These are phyloP conservation scores for Citeromyces hawaiiensis DNA, from an alignment of 1,139 yeast genomes.

Conservation along the genomic window DNA sequence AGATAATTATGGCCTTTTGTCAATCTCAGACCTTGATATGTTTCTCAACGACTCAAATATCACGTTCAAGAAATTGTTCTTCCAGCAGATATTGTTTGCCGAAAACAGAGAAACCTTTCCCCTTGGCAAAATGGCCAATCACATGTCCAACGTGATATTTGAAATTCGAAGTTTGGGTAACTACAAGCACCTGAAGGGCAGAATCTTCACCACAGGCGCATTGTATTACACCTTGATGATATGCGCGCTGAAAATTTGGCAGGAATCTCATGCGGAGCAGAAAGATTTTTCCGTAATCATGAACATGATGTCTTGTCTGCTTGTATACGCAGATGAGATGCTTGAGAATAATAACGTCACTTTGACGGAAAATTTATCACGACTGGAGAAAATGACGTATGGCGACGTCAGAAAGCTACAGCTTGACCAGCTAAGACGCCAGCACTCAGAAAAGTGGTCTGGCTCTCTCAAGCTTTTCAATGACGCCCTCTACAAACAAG, in stretches of 20 bases:
- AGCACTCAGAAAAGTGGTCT: conserved; percentile 22
- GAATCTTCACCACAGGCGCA: conserved; percentile 40
- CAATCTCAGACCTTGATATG: conserved; percentile 34
- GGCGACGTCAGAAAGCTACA: conserved; percentile 45
- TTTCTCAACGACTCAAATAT: conserved; percentile 42
- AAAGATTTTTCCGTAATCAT: conserved; percentile 38
- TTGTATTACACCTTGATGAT: conserved; percentile 43
- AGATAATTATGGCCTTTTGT: conserved; percentile 25
- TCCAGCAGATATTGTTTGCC: conserved; percentile 39
- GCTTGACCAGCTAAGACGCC: conserved; percentile 26
- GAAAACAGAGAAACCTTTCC: conserved; percentile 21
- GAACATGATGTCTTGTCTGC: conserved; percentile 21
- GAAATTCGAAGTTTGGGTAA: conserved; percentile 21
- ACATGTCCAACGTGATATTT: conserved; percentile 16
- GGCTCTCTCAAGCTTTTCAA: conserved; percentile 27
- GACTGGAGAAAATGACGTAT: conserved; percentile 29
- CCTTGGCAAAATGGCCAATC: conserved; percentile 17
- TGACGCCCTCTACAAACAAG: conserved; percentile 39
- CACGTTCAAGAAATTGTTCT: conserved; percentile 41
- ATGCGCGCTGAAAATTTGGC: conserved; percentile 55
- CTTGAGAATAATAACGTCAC: conserved; percentile 9
- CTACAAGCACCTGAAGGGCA: conserved; percentile 26
- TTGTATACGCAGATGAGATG: conserved; percentile 18
- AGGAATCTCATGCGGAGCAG: conserved; percentile 42
- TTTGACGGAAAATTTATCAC: conserved; percentile 30